These are phyloP conservation scores for Amanita inopinata DNA, from an alignment of 768 basidiomycete genomes.

Conservation along the genomic window DNA sequence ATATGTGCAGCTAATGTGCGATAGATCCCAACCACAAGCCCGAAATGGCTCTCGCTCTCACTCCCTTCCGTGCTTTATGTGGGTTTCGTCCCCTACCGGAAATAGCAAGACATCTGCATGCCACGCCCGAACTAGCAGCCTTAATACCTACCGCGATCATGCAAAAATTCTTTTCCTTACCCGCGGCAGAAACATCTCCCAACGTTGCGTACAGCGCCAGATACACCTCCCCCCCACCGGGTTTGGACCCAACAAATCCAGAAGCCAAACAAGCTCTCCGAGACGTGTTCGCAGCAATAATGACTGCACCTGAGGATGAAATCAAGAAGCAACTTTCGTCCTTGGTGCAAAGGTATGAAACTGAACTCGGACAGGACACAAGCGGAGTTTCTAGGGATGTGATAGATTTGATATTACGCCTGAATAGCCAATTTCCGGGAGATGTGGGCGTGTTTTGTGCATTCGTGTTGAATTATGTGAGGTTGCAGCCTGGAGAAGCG, in stretches of 20 bases:
- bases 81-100: conserved; percentile 79
- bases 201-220: too few species aligned
- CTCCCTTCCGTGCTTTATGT: conserved; percentile 83
- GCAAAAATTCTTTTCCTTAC: conserved; percentile 39
- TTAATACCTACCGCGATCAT: conserved; percentile 55
- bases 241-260: conserved; percentile 28
- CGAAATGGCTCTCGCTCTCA: conserved; percentile 96
- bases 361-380: conserved; percentile 21
- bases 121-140: conserved; percentile 66
- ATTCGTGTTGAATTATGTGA: conserved; percentile 81
- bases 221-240: background rate
- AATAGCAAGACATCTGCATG: conserved; percentile 57
- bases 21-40: conserved; percentile 95
- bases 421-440: conserved; percentile 73
- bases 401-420: conserved; percentile 49
- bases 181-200: conserved; percentile 20
- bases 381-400: conserved; percentile 34
- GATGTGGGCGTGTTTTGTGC: conserved; percentile 93
- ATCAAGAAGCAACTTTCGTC: conserved; percentile 45
- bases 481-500: conserved; percentile 73
- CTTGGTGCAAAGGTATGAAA: conserved; percentile 56
- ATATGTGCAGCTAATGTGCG: background rate
- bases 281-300: conserved; percentile 71
- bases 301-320: conserved; percentile 56
- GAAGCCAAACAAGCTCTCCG: conserved; percentile 57